These are phyloP conservation scores for Madurella mycetomatis DNA, from an alignment of 2,329 filamentous ascomycete genomes.

Conservation along the genomic window DNA sequence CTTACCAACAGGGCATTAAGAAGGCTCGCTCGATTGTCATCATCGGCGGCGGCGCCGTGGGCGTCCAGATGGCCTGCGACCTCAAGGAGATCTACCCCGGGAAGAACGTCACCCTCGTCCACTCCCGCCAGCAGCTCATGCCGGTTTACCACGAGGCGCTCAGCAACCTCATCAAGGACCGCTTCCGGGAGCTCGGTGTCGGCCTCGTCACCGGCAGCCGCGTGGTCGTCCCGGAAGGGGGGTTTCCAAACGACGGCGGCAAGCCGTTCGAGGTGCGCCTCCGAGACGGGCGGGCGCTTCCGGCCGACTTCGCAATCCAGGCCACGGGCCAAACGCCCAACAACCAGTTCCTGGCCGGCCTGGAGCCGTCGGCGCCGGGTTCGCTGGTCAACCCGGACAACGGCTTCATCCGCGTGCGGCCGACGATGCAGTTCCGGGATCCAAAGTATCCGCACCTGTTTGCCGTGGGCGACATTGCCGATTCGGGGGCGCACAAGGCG, in stretches of 20 bases:
- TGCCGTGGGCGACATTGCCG: conserved; percentile 50
- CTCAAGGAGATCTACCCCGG: conserved; percentile 43
- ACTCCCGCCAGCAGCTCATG: conserved; percentile 44
- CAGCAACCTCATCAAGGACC: conserved; percentile 34
- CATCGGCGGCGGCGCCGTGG: conserved; percentile 46
- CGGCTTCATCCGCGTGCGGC: conserved; percentile 38
- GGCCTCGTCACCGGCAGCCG: conserved; percentile 28
- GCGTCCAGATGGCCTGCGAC: conserved; percentile 47
- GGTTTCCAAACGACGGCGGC: conserved; percentile 22
- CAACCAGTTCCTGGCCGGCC: conserved; percentile 34
- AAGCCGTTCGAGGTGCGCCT: conserved; percentile 29
- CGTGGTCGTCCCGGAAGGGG: conserved; percentile 26
- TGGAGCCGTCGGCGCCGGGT: conserved; percentile 19
- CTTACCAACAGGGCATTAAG: conserved; percentile 33
- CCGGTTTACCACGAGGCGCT: conserved; percentile 39
- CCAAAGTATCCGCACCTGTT: conserved; percentile 40
- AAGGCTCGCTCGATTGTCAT: conserved; percentile 30
- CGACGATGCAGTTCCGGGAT: conserved; percentile 44
- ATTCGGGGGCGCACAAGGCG: conserved; percentile 40
- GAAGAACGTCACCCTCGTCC: conserved; percentile 44
- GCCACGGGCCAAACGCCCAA: conserved; percentile 49
- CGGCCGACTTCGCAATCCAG: conserved; percentile 41
- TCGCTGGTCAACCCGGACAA: conserved; percentile 29
- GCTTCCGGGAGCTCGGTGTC: conserved; percentile 38
- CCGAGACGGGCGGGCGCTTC: conserved; percentile 30